Base-by-base conservation (phyloP, 1,284 basidiomycete species). In the Rhodotorula sp. region DNA sequence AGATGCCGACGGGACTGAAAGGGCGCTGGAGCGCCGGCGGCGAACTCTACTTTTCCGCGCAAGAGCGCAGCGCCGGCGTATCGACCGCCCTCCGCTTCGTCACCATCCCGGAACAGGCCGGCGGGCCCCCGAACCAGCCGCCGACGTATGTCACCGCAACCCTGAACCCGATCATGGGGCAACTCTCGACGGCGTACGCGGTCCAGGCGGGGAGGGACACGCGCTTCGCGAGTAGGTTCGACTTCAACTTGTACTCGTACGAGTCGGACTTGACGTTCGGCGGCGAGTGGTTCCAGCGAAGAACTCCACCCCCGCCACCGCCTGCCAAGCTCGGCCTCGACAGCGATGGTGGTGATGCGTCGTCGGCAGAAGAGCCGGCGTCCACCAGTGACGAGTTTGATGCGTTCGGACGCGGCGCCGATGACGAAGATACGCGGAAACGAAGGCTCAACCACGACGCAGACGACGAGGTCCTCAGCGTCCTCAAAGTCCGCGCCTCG, bases 191-290 rank as follows among this genome's bases (percentile, higher is more conserved):
- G 2, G 92, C 95, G 39, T 98, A 98, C 80, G 90, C 93, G 0
- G 93, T 95, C 1, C 88, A 90, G 63, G 89, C 94, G 39, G 91
- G 91, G 1, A 86, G 87, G 4, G 92, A 96, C 80, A 87, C 98
- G n/a, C 89, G 92, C 0, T 82, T 97, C 10, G 91, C 91, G 66
- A 92, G 93, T 4, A 87, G 96, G 23, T 98, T 96, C 80, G 94
- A 97, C 79, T 94, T 98, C 82, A 99, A 99, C 79, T 88, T 96
- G 39, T 97, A 97, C 80, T 94, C 91, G 79, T 98, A 96, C 82
- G 93, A 97, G 78, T 93, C 91, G 79, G 95, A 97, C 80, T 91
- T 94, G 88, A 90, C 92, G 7, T 86, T 98, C 82, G 75, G 76
- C 7, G 73, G 68, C 6, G 69, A 76, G 56, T 72, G 74, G 73